Evolutionary conservation across 2,329 filamentous ascomycete species (phyloP).

Genomic region (Colletotrichum nymphaeae): DNA sequence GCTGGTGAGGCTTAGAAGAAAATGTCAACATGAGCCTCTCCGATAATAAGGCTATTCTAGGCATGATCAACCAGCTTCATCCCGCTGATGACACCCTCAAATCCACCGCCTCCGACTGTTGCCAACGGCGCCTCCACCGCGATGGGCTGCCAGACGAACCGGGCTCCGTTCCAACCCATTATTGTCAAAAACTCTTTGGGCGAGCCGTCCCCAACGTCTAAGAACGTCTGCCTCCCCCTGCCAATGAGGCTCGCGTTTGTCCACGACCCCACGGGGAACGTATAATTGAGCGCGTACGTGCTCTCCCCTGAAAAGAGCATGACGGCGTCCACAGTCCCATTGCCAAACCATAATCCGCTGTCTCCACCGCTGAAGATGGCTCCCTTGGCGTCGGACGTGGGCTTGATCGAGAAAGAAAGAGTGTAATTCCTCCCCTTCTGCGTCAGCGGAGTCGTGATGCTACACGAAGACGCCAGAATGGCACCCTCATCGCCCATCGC

Average conservation of each 20-base stretch:
- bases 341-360: slow-evolving; percentile 35
- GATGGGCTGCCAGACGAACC: slow-evolving; percentile 29
- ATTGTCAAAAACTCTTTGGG: slow-evolving; percentile 33
- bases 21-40: background rate
- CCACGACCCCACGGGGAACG: slow-evolving; percentile 34
- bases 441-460: slow-evolving; percentile 59
- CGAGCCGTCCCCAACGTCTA: slow-evolving; percentile 25
- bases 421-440: slow-evolving; percentile 68
- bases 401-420: slow-evolving; percentile 55
- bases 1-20: background rate
- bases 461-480: slow-evolving; percentile 50
- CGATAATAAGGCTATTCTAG: background rate
- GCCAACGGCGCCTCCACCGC: slow-evolving; percentile 33
- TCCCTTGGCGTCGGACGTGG: slow-evolving; percentile 26
- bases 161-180: slow-evolving; percentile 28
- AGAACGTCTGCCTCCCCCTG: slow-evolving; percentile 23
- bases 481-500: slow-evolving; percentile 37
- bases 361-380: slow-evolving; percentile 32
- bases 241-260: slow-evolving; percentile 29
- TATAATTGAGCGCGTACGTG: slow-evolving; percentile 35
- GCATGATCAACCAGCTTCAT: slow-evolving; percentile 31
- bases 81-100: slow-evolving; percentile 28
- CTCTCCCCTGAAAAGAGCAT: slow-evolving; percentile 35
- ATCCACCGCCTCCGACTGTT: slow-evolving; percentile 24
- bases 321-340: slow-evolving; percentile 31